These are phyloP conservation scores for Rosa multiflora DNA, from an alignment of 306 rosid genomes.

Conservation along the genomic window DNA sequence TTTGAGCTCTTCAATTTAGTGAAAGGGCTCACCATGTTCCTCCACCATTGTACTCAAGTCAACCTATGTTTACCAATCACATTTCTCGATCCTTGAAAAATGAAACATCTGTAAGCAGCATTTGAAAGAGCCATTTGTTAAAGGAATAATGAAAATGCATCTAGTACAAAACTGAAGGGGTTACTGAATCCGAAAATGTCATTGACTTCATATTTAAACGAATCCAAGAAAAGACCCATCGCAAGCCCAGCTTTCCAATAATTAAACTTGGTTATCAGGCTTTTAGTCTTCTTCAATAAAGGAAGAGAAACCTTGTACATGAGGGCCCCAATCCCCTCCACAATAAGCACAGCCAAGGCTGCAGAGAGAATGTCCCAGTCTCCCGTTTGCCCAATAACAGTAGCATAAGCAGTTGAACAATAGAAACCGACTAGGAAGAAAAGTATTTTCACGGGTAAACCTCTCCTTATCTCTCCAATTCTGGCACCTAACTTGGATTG, in stretches of 20 bases:
- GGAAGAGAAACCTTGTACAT: conserved; percentile 77
- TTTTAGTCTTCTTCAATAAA: conserved; percentile 41
- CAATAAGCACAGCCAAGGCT: conserved; percentile 76
- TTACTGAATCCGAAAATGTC: conserved; percentile 36
- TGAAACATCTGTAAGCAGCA: conserved; percentile 14
- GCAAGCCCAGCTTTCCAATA: conserved; percentile 97
- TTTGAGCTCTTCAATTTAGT: neutral
- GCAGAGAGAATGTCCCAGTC: conserved; percentile 99
- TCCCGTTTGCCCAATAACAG: conserved; percentile 97
- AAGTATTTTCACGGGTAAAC: conserved; percentile 68
- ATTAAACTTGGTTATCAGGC: conserved; percentile 70
- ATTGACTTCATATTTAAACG: conserved; percentile 67
- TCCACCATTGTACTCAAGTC: conserved; percentile 10
- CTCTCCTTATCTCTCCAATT: conserved; percentile 61
- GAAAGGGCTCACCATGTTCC: neutral
- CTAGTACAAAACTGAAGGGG: conserved; percentile 30
- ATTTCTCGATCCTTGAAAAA: conserved; percentile 4
- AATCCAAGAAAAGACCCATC: conserved; percentile 94
- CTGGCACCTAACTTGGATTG: conserved; percentile 55
- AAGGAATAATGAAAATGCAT: conserved; percentile 23
- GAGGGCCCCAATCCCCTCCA: conserved; percentile 93
- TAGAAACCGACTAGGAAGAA: conserved; percentile 89
- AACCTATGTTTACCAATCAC: conserved; percentile 9
- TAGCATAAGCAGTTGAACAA: conserved; percentile 91
- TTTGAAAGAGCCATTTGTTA: conserved; percentile 14